Percentiles rank a stretch among this genome's conserved stretches.
These are phyloP conservation scores for Cercospora sojina DNA, from an alignment of 2,329 filamentous ascomycete species.

Conservation along the genomic window DNA sequence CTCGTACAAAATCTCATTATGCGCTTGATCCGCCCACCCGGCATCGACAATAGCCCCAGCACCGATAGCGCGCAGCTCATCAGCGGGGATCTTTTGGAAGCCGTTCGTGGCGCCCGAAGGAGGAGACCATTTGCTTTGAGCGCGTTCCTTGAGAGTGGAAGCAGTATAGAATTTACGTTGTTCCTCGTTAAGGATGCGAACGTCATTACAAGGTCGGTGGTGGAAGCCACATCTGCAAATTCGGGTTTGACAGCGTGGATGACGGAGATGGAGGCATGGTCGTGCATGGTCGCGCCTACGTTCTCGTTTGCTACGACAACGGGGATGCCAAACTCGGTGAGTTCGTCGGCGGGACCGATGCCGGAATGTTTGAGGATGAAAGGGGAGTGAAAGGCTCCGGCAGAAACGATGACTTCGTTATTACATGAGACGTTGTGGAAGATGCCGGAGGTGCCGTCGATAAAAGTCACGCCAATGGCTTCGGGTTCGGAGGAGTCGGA, in stretches of 20 bases:
- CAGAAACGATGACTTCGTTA: conserved; percentile 49
- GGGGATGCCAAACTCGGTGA: conserved; percentile 55
- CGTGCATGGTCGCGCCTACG: conserved; percentile 64
- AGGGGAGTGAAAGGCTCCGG: conserved; percentile 61
- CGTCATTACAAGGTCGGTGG: conserved; percentile 22
- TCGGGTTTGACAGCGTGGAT: conserved; percentile 30
- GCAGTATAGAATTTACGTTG: conserved; percentile 20
- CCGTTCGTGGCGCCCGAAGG: conserved; percentile 24
- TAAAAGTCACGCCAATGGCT: conserved; percentile 20
- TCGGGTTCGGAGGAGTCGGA: not conserved
- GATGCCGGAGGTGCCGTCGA: conserved; percentile 20
- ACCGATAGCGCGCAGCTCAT: conserved; percentile 17
- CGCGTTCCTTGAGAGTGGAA: conserved; percentile 5
- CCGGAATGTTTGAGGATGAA: conserved; percentile 65
- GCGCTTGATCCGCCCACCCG: conserved; percentile 16
- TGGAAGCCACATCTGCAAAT: conserved; percentile 17
- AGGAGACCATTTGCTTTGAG: conserved; percentile 23
- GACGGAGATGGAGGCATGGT: conserved; percentile 52
- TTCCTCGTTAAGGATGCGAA: conserved; percentile 14
- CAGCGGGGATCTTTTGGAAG: conserved; percentile 21
- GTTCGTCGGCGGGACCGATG: conserved; percentile 56
- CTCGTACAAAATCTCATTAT: conserved; percentile 25
- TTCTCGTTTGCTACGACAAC: conserved; percentile 59
- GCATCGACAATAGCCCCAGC: conserved; percentile 19
- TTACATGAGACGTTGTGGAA: conserved; percentile 28